phyloP scores from a whole-genome alignment of 2,329 filamentous ascomycete species.

The Diaporthe longicolla region DNA sequence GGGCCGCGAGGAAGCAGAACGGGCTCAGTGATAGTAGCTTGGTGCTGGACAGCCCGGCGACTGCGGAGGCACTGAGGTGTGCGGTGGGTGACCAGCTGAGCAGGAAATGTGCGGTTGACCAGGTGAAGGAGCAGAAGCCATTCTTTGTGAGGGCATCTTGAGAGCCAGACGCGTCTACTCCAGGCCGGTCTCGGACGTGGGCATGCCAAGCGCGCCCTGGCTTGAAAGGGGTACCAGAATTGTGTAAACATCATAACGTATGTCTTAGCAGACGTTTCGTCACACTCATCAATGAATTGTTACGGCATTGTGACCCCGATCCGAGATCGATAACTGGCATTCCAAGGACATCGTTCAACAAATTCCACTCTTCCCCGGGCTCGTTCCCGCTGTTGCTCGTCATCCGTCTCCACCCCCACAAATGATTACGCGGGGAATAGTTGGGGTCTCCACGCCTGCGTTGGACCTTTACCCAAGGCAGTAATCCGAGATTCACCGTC shows the following conservation, averaged over 20 bases:
- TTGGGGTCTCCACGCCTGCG: conserved; percentile 2
- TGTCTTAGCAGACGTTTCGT: background rate
- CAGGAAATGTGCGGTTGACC: conserved; percentile 48
- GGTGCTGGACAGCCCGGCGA: conserved; percentile 63
- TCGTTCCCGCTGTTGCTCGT: background rate
- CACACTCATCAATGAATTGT: background rate
- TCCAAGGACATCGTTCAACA: background rate
- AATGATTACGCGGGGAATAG: conserved; percentile 6
- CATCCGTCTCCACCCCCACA: conserved; percentile 8
- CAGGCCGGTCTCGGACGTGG: background rate
- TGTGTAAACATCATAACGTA: too few relatives aligned
- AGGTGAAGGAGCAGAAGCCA: conserved; percentile 48
- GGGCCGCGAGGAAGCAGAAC: conserved; percentile 63
- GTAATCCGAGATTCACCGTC: conserved; percentile 30
- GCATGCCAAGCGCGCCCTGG: too few relatives aligned
- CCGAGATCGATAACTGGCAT: background rate
- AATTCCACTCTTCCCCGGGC: background rate
- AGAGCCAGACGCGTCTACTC: background rate
- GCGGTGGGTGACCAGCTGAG: conserved; percentile 52
- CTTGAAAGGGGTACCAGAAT: background rate
- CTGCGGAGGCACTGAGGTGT: conserved; percentile 63
- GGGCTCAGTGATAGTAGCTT: conserved; percentile 57
- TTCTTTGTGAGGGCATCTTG: conserved; percentile 48
- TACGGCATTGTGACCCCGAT: background rate
- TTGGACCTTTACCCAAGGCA: conserved; percentile 11